A percentile compares a stretch with the other conserved stretches of the same genome.
These are phyloP conservation scores for Nothopassalora personata DNA, from an alignment of 2,329 filamentous ascomycete genomes.

Conservation along the genomic window DNA sequence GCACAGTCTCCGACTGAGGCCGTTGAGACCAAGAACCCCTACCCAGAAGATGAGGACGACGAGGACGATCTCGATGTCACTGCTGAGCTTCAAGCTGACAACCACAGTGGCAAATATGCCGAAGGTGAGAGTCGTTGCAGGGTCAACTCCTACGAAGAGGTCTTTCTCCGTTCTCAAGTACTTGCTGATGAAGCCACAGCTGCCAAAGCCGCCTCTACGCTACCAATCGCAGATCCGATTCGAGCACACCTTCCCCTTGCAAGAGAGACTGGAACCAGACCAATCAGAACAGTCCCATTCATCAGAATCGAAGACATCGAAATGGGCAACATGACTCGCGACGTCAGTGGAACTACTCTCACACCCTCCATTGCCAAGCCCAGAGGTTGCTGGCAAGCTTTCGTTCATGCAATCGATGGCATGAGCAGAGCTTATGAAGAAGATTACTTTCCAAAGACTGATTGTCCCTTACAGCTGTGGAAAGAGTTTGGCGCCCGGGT, in stretches of 20 bases:
- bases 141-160: background rate
- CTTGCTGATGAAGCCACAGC: background rate
- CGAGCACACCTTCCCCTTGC: background rate
- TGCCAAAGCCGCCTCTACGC: background rate
- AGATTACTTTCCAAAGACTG: background rate
- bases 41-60: background rate
- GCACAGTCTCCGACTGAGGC: too few relatives aligned
- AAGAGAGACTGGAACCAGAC: background rate
- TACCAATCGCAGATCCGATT: background rate
- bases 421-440: background rate
- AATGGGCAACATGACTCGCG: background rate
- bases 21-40: too few relatives aligned
- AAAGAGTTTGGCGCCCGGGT: background rate
- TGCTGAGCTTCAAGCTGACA: background rate
- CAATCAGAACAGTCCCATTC: background rate
- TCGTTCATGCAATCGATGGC: background rate
- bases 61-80: conserved; percentile 5
- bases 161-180: background rate
- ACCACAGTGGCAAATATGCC: background rate
- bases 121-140: background rate
- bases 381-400: background rate
- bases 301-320: background rate
- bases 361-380: background rate
- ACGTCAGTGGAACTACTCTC: background rate
- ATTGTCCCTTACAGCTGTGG: background rate